phyloP scores from a whole-genome alignment of 2,329 filamentous ascomycete species.

The Phoma sp. region DNA sequence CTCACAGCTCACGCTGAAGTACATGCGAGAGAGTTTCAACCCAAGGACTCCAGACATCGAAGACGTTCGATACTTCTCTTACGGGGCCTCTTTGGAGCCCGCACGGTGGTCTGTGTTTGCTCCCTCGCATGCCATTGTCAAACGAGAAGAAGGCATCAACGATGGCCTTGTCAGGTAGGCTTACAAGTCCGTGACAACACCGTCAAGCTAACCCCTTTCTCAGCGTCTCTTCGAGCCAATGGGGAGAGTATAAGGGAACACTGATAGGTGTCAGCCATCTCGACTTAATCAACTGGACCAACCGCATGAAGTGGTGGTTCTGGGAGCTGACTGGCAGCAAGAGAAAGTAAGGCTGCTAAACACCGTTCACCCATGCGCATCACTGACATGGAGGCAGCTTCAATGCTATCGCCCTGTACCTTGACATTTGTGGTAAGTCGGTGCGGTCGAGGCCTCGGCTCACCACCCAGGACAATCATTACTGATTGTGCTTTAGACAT shows the following conservation, averaged over 20 bases:
- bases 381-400: conserved; percentile 54
- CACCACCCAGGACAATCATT: background rate
- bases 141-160: conserved; percentile 63
- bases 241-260: conserved; percentile 69
- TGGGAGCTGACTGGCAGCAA: conserved; percentile 63
- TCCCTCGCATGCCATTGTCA: conserved; percentile 62
- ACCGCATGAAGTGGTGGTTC: conserved; percentile 64
- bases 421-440: conserved; percentile 67
- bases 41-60: conserved; percentile 62
- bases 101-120: conserved; percentile 64
- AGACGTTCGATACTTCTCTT: conserved; percentile 67
- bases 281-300: conserved; percentile 72
- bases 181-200: background rate
- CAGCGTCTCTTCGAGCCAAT: conserved; percentile 63
- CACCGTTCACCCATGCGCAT: background rate
- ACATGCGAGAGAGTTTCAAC: conserved; percentile 66
- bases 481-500: conserved; percentile 35
- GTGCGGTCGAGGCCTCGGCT: background rate
- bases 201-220: background rate
- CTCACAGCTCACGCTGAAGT: conserved; percentile 64
- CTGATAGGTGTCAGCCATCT: conserved; percentile 68
- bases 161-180: conserved; percentile 65
- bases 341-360: conserved; percentile 52
- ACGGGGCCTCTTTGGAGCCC: conserved; percentile 65
- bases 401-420: conserved; percentile 68